A percentile compares a stretch with the other conserved stretches of the same genome.
phyloP scores from a whole-genome alignment of 306 rosid genomes.

The Lotus japonicus region DNA sequence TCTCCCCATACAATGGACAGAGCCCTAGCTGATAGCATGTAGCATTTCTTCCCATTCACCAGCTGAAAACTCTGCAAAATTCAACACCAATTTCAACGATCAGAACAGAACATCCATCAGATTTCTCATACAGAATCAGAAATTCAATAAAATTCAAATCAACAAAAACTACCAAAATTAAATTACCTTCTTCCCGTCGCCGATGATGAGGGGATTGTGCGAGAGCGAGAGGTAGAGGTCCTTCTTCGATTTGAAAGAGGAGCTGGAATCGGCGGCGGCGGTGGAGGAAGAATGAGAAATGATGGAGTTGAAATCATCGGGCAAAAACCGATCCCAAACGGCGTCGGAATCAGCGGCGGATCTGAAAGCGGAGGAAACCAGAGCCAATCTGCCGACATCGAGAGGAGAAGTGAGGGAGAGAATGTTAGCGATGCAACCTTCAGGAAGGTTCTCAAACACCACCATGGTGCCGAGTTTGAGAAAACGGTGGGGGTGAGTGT shows the following conservation, averaged over 20 bases:
- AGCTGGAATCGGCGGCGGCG: background rate
- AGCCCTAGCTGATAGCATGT: constrained; percentile 60
- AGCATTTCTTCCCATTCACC: constrained; percentile 68
- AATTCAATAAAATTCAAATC: too few species aligned
- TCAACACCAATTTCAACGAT: background rate
- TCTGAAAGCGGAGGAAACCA: constrained; percentile 48
- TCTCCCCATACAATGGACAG: constrained; percentile 70
- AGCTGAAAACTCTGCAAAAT: constrained; percentile 54
- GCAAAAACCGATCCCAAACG: constrained; percentile 71
- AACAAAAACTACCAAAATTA: too few species aligned
- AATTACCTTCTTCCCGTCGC: constrained; percentile 61
- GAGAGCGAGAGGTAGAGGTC: constrained; percentile 44
- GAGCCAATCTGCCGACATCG: constrained; percentile 47
- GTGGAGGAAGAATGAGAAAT: constrained; percentile 10
- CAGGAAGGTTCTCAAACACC: constrained; percentile 45
- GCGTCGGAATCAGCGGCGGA: constrained; percentile 75
- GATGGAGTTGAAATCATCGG: constrained; percentile 28
- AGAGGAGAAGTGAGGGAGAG: constrained; percentile 61
- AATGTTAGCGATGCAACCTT: constrained; percentile 58
- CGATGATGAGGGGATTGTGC: constrained; percentile 46
- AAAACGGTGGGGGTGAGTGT: too few species aligned
- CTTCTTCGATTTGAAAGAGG: constrained; percentile 40
- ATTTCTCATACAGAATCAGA: background rate
- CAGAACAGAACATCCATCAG: too few species aligned
- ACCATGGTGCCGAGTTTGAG: too few species aligned